Conservation (phyloP, 805 yeast genomes). For the Cyberlindnera bimundalis region DNA sequence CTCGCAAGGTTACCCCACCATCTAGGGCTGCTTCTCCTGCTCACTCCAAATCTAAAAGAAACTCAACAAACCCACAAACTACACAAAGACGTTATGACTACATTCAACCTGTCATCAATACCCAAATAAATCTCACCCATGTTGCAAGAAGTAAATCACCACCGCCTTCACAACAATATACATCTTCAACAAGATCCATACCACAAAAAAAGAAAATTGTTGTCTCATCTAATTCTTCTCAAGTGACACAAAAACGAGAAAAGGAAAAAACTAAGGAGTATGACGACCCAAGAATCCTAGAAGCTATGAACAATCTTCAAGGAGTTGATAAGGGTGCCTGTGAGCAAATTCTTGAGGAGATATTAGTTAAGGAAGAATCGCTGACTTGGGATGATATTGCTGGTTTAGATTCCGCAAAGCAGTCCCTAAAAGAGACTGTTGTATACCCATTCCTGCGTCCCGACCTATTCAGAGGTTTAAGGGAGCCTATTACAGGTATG, state of each 20-base stretch:
- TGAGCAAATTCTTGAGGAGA: conserved; percentile 80
- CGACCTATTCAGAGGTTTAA: conserved; percentile 81
- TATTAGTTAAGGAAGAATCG: conserved; percentile 85
- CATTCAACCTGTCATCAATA: conserved; percentile 26
- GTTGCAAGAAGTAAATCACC: conserved; percentile 11
- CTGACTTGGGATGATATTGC: conserved; percentile 95
- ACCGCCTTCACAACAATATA: conserved; percentile 5
- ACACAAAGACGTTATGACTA: conserved; percentile 23
- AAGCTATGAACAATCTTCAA: conserved; percentile 33
- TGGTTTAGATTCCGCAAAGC: conserved; percentile 85
- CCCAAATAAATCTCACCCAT: conserved; percentile 26
- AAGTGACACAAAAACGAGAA: conserved; percentile 1
- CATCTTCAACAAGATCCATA: background rate
- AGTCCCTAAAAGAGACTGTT: conserved; percentile 87
- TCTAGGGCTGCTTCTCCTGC: conserved; percentile 16
- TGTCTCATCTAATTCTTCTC: conserved; percentile 4
- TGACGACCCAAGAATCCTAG: conserved; percentile 23
- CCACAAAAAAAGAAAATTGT: conserved; percentile 9
- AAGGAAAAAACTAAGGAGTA: conserved; percentile 11
- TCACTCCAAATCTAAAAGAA: conserved; percentile 2
- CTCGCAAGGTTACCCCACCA: conserved; percentile 15
- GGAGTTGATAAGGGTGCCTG: conserved; percentile 84
- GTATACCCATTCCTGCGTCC: conserved; percentile 95
- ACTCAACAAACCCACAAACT: background rate
- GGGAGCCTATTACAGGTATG: conserved; percentile 98